Conservation (phyloP, 2,329 filamentous ascomycete species). For the Sarocladium kiliense region DNA sequence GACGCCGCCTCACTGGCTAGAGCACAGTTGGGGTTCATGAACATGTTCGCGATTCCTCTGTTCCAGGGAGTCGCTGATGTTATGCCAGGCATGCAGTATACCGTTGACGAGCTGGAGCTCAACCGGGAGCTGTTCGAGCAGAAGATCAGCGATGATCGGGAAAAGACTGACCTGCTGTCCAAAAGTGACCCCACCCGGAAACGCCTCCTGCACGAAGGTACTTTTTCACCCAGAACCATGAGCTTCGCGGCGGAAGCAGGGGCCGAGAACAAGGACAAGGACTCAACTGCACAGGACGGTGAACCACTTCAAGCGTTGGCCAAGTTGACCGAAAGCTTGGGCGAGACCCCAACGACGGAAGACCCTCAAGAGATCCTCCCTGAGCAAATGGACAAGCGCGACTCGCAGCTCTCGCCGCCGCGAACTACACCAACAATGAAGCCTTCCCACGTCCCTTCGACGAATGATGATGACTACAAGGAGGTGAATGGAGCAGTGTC, state of each 20-base stretch:
- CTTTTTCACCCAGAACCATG: slow-evolving; percentile 40
- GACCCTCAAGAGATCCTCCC: not conserved
- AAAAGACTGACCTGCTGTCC: slow-evolving; percentile 25
- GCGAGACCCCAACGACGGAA: slow-evolving; percentile 14
- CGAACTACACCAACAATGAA: slow-evolving; percentile 23
- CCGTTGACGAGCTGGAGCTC: slow-evolving; percentile 70
- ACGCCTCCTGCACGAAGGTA: slow-evolving; percentile 32
- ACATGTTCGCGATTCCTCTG: slow-evolving; percentile 85
- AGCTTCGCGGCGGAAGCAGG: slow-evolving; percentile 28
- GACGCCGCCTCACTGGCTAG: slow-evolving; percentile 78
- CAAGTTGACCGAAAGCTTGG: slow-evolving; percentile 10
- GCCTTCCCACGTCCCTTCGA: slow-evolving; percentile 21
- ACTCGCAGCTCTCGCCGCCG: slow-evolving; percentile 13
- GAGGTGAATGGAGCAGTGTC: slow-evolving; percentile 39
- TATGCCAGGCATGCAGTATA: slow-evolving; percentile 78
- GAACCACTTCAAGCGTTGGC: slow-evolving; percentile 5
- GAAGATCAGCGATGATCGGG: slow-evolving; percentile 60
- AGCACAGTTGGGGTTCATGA: slow-evolving; percentile 94
- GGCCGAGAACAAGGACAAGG: slow-evolving; percentile 19
- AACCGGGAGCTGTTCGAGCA: slow-evolving; percentile 73
- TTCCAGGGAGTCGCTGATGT: slow-evolving; percentile 86
- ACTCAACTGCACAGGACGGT: slow-evolving; percentile 13
- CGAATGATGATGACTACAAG: slow-evolving; percentile 26
- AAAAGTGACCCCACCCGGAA: slow-evolving; percentile 32
- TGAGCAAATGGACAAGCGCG: not conserved